Percentiles rank a stretch among this genome's conserved stretches.
Conservation (phyloP, 2,329 filamentous ascomycete species). For the Scorias spongiosa region DNA sequence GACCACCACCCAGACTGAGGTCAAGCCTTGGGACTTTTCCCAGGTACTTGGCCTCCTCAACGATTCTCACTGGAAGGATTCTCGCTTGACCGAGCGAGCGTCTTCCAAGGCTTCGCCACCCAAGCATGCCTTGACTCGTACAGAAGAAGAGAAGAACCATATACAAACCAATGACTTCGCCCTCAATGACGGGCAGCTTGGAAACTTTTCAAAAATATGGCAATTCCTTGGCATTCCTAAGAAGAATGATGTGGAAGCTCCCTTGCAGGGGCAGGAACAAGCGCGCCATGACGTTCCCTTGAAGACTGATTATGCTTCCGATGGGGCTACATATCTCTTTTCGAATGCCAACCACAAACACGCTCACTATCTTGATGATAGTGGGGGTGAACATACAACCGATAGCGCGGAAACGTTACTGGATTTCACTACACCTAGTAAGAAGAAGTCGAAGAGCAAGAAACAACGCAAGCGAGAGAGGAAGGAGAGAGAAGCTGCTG, state of each 20-base stretch:
- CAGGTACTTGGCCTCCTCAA: slow-evolving; percentile 29
- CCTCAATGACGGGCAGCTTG: slow-evolving; percentile 13
- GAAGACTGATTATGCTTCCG: slow-evolving; percentile 26
- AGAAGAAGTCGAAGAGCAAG: slow-evolving; percentile 21
- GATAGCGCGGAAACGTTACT: slow-evolving; percentile 3
- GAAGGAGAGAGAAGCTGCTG: slow-evolving; percentile 11
- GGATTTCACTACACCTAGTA: background rate
- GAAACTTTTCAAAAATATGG: slow-evolving; percentile 34
- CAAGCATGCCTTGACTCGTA: background rate
- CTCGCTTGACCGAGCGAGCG: background rate
- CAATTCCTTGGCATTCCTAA: slow-evolving; percentile 25
- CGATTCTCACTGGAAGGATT: slow-evolving; percentile 1
- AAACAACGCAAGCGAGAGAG: slow-evolving; percentile 20
- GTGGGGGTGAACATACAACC: slow-evolving; percentile 8
- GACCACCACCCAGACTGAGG: slow-evolving; percentile 21
- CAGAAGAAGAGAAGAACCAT: slow-evolving; percentile 1
- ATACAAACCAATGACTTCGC: slow-evolving; percentile 7
- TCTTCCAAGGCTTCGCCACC: background rate
- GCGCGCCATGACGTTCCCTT: slow-evolving; percentile 3
- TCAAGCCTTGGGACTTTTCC: slow-evolving; percentile 31
- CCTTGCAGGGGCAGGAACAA: slow-evolving; percentile 1
- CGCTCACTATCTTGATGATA: slow-evolving; percentile 13
- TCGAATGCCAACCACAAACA: slow-evolving; percentile 8
- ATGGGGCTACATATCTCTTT: slow-evolving; percentile 23
- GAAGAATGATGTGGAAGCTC: background rate